phyloP scores from a whole-genome alignment of 305 asterid species.

The Solanum hybrid region DNA sequence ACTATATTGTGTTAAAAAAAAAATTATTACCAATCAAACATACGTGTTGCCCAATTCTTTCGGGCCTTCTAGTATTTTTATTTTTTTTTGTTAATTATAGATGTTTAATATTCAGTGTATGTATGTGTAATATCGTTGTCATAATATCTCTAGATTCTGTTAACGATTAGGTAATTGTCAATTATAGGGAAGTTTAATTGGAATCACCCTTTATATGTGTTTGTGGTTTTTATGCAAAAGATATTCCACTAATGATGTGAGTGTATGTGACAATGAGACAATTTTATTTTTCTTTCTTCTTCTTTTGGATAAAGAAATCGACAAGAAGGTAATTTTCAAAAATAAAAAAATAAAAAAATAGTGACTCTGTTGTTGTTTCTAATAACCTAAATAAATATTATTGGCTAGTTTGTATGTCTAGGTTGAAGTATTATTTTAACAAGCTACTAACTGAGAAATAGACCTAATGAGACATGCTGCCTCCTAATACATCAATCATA shows the following conservation, averaged over 20 bases:
- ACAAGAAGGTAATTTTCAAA: not conserved
- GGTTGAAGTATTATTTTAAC: not conserved
- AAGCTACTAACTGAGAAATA: not conserved
- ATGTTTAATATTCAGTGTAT: not conserved
- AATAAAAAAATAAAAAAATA: too few species aligned
- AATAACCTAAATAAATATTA: not conserved
- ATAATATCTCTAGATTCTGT: not conserved
- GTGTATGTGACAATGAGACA: not conserved
- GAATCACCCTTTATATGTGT: not conserved
- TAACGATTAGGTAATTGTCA: not conserved
- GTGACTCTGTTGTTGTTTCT: not conserved
- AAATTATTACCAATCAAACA: not conserved
- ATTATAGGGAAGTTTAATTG: not conserved
- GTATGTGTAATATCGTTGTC: not conserved
- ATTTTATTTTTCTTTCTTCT: not conserved
- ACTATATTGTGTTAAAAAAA: too few species aligned
- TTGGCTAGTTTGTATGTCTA: slow-evolving; percentile 1
- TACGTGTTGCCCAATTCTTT: not conserved
- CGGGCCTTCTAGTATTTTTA: not conserved
- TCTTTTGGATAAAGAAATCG: not conserved
- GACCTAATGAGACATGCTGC: not conserved
- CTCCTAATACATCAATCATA: not conserved
- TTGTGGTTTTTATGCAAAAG: slow-evolving; percentile 2
- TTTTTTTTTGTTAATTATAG: not conserved
- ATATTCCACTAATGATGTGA: slow-evolving; percentile 9